phyloP scores from a whole-genome alignment of 2,329 filamentous ascomycete genomes.

The Magnaporthiopsis incrustans region DNA sequence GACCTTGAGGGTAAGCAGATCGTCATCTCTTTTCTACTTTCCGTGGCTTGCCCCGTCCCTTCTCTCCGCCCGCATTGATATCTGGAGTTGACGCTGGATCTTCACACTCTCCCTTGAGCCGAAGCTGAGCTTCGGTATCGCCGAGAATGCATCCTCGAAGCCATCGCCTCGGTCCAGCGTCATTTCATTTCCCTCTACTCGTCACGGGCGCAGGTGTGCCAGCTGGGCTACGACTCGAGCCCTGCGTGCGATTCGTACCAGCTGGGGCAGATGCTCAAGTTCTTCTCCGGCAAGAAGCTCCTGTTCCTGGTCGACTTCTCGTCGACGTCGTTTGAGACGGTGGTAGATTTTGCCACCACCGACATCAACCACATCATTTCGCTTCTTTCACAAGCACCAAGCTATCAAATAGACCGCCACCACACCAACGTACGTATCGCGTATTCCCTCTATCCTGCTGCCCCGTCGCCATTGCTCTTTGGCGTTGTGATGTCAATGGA shows the following conservation, averaged over 20 bases:
- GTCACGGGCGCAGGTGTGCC: conserved; percentile 58
- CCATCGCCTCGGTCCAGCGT: conserved; percentile 59
- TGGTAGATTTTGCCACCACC: conserved; percentile 44
- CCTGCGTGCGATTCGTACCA: conserved; percentile 69
- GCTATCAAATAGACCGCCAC: conserved; percentile 66
- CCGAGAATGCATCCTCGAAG: conserved; percentile 58
- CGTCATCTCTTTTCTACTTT: conserved; percentile 5
- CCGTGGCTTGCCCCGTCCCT: not conserved
- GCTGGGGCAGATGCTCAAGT: conserved; percentile 68
- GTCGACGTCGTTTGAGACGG: conserved; percentile 33
- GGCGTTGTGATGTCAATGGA: not conserved
- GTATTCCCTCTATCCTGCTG: not conserved
- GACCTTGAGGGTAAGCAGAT: conserved; percentile 51
- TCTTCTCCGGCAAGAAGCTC: conserved; percentile 54
- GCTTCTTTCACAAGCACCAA: conserved; percentile 56
- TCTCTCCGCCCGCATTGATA: not conserved
- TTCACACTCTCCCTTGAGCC: not conserved
- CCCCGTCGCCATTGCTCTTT: not conserved
- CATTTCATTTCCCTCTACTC: conserved; percentile 63
- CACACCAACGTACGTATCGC: conserved; percentile 46
- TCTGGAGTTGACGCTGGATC: not conserved
- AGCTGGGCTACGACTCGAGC: conserved; percentile 66
- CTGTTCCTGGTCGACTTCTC: conserved; percentile 52
- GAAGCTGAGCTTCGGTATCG: conserved; percentile 59
- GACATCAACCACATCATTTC: conserved; percentile 54